Evolutionary conservation across 495 filamentous ascomycete species (phyloP).

Genomic region (Hypomontagnella submonticulosa): DNA sequence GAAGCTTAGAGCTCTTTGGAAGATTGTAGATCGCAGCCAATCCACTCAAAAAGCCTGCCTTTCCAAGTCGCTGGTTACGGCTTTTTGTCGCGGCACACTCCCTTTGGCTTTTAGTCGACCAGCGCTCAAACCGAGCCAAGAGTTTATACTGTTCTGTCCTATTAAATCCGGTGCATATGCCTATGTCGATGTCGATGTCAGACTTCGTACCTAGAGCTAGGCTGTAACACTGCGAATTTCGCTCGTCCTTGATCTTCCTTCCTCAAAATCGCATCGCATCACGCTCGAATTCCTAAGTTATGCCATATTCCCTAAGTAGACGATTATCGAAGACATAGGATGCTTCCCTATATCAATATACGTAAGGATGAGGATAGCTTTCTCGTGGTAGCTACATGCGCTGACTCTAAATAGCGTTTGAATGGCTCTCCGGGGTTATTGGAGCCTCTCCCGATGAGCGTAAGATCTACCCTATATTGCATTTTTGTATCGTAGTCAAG

Average conservation of each 20-base stretch:
- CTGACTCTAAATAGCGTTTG: slow-evolving; percentile 49
- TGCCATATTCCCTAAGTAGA: slow-evolving; percentile 26
- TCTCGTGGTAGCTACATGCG: slow-evolving; percentile 12
- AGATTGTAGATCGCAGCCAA: slow-evolving; percentile 2
- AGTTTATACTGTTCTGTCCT: neutral
- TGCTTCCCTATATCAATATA: slow-evolving; percentile 88
- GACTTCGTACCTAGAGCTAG: no score
- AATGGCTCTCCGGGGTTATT: slow-evolving; percentile 78
- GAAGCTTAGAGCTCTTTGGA: slow-evolving; percentile 1
- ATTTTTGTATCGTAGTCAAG: slow-evolving; percentile 16
- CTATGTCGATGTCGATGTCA: no score
- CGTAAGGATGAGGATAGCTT: slow-evolving; percentile 63
- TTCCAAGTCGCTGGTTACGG: slow-evolving; percentile 17
- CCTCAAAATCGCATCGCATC: neutral
- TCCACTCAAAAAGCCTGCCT: slow-evolving; percentile 1
- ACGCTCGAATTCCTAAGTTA: slow-evolving; percentile 31
- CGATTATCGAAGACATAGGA: slow-evolving; percentile 50
- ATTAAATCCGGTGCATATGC: no score
- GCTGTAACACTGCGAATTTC: neutral
- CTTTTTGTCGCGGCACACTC: neutral
- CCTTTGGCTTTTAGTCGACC: slow-evolving; percentile 1
- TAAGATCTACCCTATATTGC: slow-evolving; percentile 51
- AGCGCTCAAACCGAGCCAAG: neutral
- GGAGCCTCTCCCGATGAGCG: slow-evolving; percentile 89
- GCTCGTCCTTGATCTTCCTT: neutral